Percentiles rank a stretch among this genome's conserved stretches.
Evolutionary conservation across 768 basidiomycete genomes (phyloP).

Genomic region (Rhodotorula toruloides): DNA sequence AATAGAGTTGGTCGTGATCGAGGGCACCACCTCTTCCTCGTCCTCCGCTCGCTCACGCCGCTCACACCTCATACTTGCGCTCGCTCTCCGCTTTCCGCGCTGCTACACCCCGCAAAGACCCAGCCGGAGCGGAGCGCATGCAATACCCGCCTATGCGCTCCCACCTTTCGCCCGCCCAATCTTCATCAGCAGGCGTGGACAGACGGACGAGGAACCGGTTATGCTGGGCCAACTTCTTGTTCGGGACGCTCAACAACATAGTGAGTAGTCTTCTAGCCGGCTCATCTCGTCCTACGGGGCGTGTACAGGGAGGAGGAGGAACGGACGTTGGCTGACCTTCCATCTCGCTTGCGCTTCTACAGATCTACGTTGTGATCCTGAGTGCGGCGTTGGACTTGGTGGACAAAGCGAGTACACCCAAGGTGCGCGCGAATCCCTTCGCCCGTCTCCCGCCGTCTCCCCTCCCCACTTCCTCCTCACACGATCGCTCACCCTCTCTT

Average conservation of each 20-base stretch:
- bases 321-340: neutral
- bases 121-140: neutral
- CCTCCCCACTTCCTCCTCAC: too few relatives aligned
- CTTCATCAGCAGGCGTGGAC: neutral
- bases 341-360: neutral
- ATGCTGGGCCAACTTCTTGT: constrained; percentile 31
- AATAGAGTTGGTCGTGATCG: neutral
- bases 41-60: neutral
- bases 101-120: too few relatives aligned
- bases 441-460: neutral
- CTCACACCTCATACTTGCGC: neutral
- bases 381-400: constrained; percentile 85
- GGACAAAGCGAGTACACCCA: constrained; percentile 61
- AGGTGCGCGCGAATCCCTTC: constrained; percentile 45
- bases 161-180: neutral
- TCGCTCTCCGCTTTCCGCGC: neutral
- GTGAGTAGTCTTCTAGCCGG: neutral
- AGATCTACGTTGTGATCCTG: constrained; percentile 85
- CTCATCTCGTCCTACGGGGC: too few relatives aligned
- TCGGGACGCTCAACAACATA: constrained; percentile 41
- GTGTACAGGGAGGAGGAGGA: neutral
- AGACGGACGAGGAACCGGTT: neutral
- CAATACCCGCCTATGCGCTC: neutral
- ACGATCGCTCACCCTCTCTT: neutral
- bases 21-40: neutral